Evolutionary conservation across 371 early-diverging fungal species (phyloP), one percentile per base, ranked within the genome.

Genomic region (Rhizopus delemar): DNA sequence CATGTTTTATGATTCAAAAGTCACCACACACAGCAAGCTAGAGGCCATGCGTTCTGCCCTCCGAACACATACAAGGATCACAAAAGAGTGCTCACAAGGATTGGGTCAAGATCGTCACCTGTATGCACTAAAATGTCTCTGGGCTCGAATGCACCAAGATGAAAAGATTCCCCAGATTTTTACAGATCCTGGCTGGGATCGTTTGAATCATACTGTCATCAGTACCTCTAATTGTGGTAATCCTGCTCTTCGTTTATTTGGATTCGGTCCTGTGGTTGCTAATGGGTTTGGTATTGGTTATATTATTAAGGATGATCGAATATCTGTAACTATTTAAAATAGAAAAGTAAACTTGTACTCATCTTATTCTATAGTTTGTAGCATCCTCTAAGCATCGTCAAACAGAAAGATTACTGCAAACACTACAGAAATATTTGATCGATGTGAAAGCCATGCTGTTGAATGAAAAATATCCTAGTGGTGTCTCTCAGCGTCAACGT

Each of bases 221-320:
- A 91, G 91, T n/a, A 94, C 95, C 4, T 90, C 91, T 34, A 93
- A 95, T 71, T 90, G 94, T 66, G 83, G 91, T 49, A 89, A 91
- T 52, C 90, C 93, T 43, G 86, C 89, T 51, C 83, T 92, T 49
- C 78, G 87, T 32, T 84, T 90, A 1, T 95, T 93, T 69, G 95
- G 95, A 6, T 95, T 93, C 88, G 95, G 94, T 15, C 90, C 93
- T 58, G 91, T 91, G 22, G 94, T 94, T 0, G 83, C 90, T 9
- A 87, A 93, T 68, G 95, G 95, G 9, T 94, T 88, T 73, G 94
- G 93, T 56, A 75, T 91, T 59, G 94, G 94, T 12, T 95, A 95
- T 73, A 90, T 92, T 80, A 88, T 94, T 63, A 91, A 91, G 59
- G 82, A 88, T 57, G 83, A 85, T 48, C 78, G 81, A 12, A 77